Conservation (phyloP, 1,139 yeast genomes). For the Yamadazyma membranifaciens region DNA sequence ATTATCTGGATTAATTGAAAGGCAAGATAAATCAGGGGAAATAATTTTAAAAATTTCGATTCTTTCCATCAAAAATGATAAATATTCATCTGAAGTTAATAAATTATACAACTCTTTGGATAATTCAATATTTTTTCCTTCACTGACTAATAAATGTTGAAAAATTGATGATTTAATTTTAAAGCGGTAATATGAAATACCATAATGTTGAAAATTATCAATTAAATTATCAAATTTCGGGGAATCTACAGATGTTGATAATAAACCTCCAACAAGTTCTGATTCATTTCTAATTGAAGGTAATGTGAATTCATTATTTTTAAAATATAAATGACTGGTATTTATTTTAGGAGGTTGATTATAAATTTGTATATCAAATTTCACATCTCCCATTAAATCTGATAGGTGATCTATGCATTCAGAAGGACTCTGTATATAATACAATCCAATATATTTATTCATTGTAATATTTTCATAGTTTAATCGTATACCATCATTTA, state of each 20-base stretch:
- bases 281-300: constrained; percentile 12
- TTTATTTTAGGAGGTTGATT: not conserved
- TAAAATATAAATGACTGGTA: constrained; percentile 5
- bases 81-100: constrained; percentile 16
- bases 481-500: not conserved
- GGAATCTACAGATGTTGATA: not conserved
- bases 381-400: constrained; percentile 3
- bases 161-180: not conserved
- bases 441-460: constrained; percentile 1
- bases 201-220: constrained; percentile 1
- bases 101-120: constrained; percentile 9
- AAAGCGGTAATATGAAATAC: not conserved
- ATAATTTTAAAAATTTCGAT: constrained; percentile 15
- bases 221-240: not conserved
- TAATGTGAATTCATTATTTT: constrained; percentile 11
- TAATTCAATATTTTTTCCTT: not conserved
- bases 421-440: constrained; percentile 1
- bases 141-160: not conserved
- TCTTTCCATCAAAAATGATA: constrained; percentile 17
- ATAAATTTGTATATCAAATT: not conserved
- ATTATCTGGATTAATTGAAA: constrained; percentile 4
- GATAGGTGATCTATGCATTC: constrained; percentile 1
- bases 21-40: not conserved
- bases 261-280: constrained; percentile 2
- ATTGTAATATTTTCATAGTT: not conserved